A percentile compares a stretch with the other conserved stretches of the same genome.
phyloP scores from a whole-genome alignment of 2,329 filamentous ascomycete genomes.

The Ascochyta koolunga region DNA sequence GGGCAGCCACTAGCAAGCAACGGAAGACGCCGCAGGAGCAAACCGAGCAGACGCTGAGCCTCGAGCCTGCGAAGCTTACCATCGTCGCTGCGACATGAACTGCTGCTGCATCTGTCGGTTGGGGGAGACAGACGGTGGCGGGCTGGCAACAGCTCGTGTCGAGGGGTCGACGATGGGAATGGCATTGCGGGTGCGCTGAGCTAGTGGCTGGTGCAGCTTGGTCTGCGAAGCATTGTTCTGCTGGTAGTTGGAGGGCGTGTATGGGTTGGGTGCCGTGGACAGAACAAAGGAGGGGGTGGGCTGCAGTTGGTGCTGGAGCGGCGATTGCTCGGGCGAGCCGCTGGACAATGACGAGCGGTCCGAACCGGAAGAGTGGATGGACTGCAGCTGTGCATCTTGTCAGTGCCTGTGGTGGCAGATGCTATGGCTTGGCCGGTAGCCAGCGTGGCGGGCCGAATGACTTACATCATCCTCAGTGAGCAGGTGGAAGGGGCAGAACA shows the following conservation, averaged over 20 bases:
- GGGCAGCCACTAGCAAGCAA: constrained; percentile 50
- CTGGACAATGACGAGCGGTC: constrained; percentile 95
- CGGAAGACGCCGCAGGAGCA: constrained; percentile 46
- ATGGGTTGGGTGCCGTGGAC: constrained; percentile 64
- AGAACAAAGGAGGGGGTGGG: constrained; percentile 75
- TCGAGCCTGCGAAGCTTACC: constrained; percentile 50
- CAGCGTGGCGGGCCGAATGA: constrained; percentile 30
- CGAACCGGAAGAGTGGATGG: constrained; percentile 85
- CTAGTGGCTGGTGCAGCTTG: constrained; percentile 89
- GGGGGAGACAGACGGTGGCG: constrained; percentile 74
- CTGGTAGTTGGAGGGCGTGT: constrained; percentile 68
- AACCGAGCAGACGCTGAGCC: constrained; percentile 39
- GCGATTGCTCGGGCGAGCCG: constrained; percentile 90
- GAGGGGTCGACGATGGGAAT: constrained; percentile 97
- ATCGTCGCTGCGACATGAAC: constrained; percentile 54
- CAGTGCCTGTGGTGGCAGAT: constrained; percentile 35
- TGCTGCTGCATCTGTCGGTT: constrained; percentile 66
- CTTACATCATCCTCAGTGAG: constrained; percentile 91
- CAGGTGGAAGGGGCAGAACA: constrained; percentile 87
- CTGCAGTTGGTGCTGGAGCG: constrained; percentile 80
- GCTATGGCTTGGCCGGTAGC: constrained; percentile 34
- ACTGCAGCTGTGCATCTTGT: constrained; percentile 71
- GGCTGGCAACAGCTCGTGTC: constrained; percentile 89
- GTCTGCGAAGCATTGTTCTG: constrained; percentile 60
- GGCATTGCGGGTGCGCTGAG: constrained; percentile 88